Evolutionary conservation across 352 stramenopile genomes (phyloP), one percentile per base, ranked within the genome.

Genomic region (Phytophthora megakarya): DNA sequence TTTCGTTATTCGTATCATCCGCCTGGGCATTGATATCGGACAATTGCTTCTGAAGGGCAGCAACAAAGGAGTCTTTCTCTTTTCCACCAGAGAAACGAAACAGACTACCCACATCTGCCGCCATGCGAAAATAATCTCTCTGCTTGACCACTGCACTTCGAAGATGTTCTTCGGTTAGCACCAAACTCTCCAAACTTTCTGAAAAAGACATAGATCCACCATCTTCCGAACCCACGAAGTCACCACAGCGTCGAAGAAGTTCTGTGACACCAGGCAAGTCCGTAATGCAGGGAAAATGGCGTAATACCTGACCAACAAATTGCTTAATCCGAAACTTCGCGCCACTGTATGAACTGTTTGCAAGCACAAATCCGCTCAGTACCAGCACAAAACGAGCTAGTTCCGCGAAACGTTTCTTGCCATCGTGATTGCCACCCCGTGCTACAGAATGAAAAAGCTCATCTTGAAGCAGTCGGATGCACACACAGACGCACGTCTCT

Each of bases 391-490:
- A 87, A 7, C 47, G 63, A 25, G 44, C 61, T 35, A 85, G 18
- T 18, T 76, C 66, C 10, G 28, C 26, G 45, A 87, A 85, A 25
- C 52, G 18, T 13, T 72, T 70, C 39, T 53, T 61, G 13, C 21
- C 32, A 7, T 37, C 63, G n/a, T 21, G 23, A 10, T 47, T 48
- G 13, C 22, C 25, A 12, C 38, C 18, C 22, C 48, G 30, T 12
- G 47, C 25, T 51, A 65, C 54, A 2, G 72, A 70, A 12, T 77
- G 64, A 19, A 84, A 85, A 30, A 84, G 70, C 30, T 89, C 80
- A 47, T 84, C 80, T 43, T 86, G 73, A 32, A 89, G 66, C 21
- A 86, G 49, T 10, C 71, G 75, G 10, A 78, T 61, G 21, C 73
- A 72, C 1, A 60, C 48, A 38, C 75, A 86, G 22, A 81, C 54